Evolutionary conservation across 31 red algal species (phyloP).

Genomic region (Pterothamnion heteromorphum): DNA sequence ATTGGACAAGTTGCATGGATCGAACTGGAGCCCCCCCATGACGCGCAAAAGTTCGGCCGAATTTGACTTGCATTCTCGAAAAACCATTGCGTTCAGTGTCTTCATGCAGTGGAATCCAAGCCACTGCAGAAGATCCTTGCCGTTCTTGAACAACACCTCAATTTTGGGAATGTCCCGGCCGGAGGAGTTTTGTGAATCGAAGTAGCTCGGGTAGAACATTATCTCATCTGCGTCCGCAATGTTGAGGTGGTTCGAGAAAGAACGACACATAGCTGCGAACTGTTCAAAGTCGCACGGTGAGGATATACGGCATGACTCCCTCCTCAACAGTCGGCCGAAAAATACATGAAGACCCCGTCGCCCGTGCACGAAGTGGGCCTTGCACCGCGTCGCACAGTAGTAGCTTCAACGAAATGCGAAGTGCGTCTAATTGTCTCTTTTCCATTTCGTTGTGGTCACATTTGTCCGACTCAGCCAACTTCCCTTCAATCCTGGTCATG

Average conservation of each 20-base stretch:
- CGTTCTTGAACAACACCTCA: constrained; percentile 16
- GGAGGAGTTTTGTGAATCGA: not conserved
- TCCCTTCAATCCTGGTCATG: not conserved
- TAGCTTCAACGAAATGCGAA: constrained; percentile 28
- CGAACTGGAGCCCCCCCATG: constrained; percentile 20
- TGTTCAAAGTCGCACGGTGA: not conserved
- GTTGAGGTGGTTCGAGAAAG: not conserved
- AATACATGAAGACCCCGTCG: not conserved
- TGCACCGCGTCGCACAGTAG: not conserved
- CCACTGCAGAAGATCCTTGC: too few relatives aligned
- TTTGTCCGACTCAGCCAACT: constrained; percentile 17
- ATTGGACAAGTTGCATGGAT: constrained; percentile 10
- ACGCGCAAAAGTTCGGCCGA: not conserved
- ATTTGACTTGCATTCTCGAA: constrained; percentile 32
- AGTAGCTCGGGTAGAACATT: constrained; percentile 32
- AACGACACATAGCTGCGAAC: not conserved
- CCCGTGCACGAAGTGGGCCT: not conserved
- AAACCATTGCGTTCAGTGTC: not conserved
- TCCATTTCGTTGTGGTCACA: constrained; percentile 20
- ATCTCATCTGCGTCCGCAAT: constrained; percentile 25
- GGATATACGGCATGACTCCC: not conserved
- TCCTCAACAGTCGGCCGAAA: not conserved
- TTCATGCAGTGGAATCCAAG: too few relatives aligned
- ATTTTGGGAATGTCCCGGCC: constrained; percentile 13
- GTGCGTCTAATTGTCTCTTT: not conserved